Evolutionary conservation across 2,329 filamentous ascomycete species (phyloP).

Genomic region (Colletotrichum salicis): DNA sequence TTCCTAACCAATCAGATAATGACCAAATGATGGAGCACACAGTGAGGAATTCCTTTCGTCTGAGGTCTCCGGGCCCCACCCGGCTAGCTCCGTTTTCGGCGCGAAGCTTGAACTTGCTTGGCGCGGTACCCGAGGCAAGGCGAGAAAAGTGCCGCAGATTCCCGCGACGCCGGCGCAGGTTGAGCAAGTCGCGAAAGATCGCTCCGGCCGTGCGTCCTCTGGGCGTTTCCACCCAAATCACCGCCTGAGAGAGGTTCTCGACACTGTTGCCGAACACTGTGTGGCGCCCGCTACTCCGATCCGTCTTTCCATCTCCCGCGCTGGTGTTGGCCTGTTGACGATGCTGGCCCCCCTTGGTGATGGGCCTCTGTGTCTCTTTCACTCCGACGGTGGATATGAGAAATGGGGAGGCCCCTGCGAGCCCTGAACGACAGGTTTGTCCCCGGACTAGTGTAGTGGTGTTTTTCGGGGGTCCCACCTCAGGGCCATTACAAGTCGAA

Average conservation of each 20-base stretch:
- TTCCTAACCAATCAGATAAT: neutral
- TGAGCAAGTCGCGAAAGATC: neutral
- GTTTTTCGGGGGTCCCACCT: neutral
- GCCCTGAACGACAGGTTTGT: constrained; percentile 14
- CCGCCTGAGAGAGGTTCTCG: neutral
- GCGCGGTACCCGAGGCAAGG: constrained; percentile 28
- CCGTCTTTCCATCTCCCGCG: constrained; percentile 25
- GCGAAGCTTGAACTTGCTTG: constrained; percentile 31
- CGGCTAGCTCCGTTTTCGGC: constrained; percentile 32
- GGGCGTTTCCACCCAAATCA: neutral
- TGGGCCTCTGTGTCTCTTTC: neutral
- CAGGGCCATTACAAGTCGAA: constrained; percentile 2
- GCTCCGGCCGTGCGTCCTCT: constrained; percentile 14
- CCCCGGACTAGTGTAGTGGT: constrained; percentile 8
- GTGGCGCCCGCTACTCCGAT: constrained; percentile 7
- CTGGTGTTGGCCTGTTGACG: constrained; percentile 5
- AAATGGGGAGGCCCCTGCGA: constrained; percentile 11
- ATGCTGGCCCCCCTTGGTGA: neutral
- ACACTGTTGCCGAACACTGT: neutral
- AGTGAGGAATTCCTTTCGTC: constrained; percentile 2
- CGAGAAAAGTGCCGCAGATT: constrained; percentile 23
- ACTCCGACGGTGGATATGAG: neutral
- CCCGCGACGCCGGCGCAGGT: neutral
- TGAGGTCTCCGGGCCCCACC: neutral
- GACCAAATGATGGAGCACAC: neutral